Conservation (phyloP, 176 grass and related monocot genomes). For the Miscanthus lutarioriparius region DNA sequence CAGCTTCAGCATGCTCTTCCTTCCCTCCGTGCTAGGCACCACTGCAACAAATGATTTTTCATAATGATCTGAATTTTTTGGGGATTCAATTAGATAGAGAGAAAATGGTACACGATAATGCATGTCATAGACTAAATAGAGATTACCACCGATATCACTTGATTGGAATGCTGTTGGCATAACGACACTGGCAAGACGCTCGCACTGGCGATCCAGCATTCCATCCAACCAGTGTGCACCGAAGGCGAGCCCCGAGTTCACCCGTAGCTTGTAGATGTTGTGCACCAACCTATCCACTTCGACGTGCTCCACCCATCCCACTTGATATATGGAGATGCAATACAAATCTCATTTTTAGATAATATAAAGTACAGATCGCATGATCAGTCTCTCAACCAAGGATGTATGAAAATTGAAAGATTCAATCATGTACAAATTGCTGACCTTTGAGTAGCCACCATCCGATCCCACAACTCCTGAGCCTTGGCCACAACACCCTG, state of each 20-base stretch:
- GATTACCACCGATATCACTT: too few species aligned
- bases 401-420: too few species aligned
- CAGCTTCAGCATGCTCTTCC: conserved; percentile 86
- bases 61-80: background rate
- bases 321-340: background rate
- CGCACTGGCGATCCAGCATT: background rate
- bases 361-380: background rate
- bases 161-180: too few species aligned
- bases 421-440: too few species aligned
- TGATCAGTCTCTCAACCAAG: background rate
- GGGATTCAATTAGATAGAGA: background rate
- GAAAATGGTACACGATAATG: background rate
- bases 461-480: too few species aligned
- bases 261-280: too few species aligned
- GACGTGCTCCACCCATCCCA: background rate
- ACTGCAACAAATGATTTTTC: background rate
- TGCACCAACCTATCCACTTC: background rate
- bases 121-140: too few species aligned
- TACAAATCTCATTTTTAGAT: background rate
- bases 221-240: background rate
- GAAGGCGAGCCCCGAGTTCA: too few species aligned
- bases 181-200: too few species aligned
- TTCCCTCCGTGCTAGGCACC: background rate
- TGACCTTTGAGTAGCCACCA: too few species aligned
- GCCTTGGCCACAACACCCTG: too few species aligned